Evolutionary conservation across 106 monocot genomes (phyloP), one percentile per base, ranked within the genome.

Genomic region (Dioscorea dumetorum): DNA sequence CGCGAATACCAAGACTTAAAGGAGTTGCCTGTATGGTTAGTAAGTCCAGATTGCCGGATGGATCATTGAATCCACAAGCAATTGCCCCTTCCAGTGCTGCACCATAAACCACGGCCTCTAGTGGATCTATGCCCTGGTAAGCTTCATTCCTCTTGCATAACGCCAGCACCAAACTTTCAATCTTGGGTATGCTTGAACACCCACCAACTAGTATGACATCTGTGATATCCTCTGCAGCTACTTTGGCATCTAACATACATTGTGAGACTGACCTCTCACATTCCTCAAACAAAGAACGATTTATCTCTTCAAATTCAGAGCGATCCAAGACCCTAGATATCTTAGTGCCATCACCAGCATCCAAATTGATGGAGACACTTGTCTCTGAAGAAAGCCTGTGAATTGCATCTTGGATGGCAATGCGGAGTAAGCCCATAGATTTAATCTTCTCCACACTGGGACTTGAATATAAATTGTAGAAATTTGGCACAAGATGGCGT

Each of bases 141-240:
- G 60, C 49, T 24, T 60, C 54, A 2, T 73, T 65, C 50, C 66
- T 88, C 57, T 73, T 73, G 49, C 84, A 88, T 52, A 83, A 54
- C 9, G 52, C 74, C 23, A 88, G 53, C 22, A 92, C 81, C 51
- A 77, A 33, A 48, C 51, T 74, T 59, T 69, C 80, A 12, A 92
- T 73, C 67, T 73, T 88, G 0, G 88, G 87, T 57, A 92, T 85
- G 31, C 24, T 82, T 0, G 85, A 80, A 59, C 92, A 88, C 4
- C 92, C 92, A 20, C 92, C 88, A 14, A 92, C 92, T 53, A 92
- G 60, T 64, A 92, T 78, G 22, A 92, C 88, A 69, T 92, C 92
- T 50, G 57, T 52, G 12, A 92, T 66, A 57, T 91, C 83, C 32
- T 82, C 80, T 21, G 79, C 70, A 73, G 35, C 31, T 19, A 87